These are phyloP conservation scores for Gonium pectorale DNA, from an alignment of 139 green algal genomes.

Conservation along the genomic window DNA sequence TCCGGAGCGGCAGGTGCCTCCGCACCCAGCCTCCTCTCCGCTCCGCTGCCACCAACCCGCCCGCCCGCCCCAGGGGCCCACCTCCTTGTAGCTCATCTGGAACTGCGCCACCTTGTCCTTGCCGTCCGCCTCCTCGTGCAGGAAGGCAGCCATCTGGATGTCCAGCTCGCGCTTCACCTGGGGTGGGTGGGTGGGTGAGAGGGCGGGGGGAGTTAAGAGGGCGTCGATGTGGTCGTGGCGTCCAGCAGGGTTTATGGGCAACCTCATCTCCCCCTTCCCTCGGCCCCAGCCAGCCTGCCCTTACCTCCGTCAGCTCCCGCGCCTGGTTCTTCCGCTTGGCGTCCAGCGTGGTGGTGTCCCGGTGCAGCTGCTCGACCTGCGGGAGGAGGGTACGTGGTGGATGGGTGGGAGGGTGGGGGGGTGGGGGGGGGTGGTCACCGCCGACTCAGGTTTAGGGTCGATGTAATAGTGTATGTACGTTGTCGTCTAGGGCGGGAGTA, in stretches of 20 bases:
- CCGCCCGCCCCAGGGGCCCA: no score
- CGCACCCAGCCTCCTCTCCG: no score
- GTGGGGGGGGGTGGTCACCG: no score
- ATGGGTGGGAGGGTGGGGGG: no score
- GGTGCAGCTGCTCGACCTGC: constrained; percentile 55
- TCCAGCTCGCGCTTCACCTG: constrained; percentile 72
- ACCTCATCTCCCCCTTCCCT: background rate
- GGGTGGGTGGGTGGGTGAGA: background rate
- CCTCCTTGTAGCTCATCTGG: constrained; percentile 61
- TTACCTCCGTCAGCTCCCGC: constrained; percentile 41
- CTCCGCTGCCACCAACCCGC: no score
- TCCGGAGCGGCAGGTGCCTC: no score
- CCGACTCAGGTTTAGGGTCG: no score
- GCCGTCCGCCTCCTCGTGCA: constrained; percentile 73
- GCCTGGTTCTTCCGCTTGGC: constrained; percentile 30
- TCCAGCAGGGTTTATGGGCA: background rate
- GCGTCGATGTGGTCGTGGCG: background rate
- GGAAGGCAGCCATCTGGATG: constrained; percentile 72
- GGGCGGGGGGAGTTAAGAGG: background rate
- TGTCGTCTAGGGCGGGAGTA: no score
- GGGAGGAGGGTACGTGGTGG: background rate
- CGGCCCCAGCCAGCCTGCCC: background rate
- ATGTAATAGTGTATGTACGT: no score
- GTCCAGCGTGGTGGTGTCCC: constrained; percentile 39
- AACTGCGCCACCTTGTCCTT: constrained; percentile 75